Percentiles rank a stretch among this genome's conserved stretches.
These are phyloP conservation scores for Inga laurina DNA, from an alignment of 306 rosid genomes.

Conservation along the genomic window DNA sequence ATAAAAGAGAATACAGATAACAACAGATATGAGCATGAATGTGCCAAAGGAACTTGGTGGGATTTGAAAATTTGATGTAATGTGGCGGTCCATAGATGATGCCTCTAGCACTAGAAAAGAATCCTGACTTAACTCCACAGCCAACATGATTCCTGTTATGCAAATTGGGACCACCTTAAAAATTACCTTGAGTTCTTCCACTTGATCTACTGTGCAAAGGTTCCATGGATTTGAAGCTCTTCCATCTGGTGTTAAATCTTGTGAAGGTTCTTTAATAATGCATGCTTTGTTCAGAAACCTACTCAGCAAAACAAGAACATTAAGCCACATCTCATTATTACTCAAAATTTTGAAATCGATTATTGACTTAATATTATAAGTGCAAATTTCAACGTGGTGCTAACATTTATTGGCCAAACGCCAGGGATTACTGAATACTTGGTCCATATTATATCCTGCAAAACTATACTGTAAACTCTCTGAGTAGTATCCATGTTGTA, in stretches of 20 bases:
- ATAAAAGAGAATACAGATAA: background rate
- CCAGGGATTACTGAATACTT: background rate
- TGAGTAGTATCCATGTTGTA: no score
- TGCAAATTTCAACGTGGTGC: background rate
- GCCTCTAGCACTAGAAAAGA: background rate
- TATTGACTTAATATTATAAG: background rate
- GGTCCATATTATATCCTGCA: no score
- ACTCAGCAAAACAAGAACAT: background rate
- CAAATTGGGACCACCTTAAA: background rate
- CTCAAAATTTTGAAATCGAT: background rate
- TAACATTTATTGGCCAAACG: background rate
- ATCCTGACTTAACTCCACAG: background rate
- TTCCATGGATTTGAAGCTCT: background rate
- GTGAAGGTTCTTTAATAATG: background rate
- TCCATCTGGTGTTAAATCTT: background rate
- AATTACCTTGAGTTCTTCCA: background rate
- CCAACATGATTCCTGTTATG: background rate
- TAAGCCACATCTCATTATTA: background rate
- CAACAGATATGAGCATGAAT: background rate
- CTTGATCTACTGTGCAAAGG: background rate
- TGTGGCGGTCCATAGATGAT: background rate
- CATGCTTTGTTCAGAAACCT: background rate
- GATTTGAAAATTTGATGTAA: background rate
- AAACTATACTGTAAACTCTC: no score
- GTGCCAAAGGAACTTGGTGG: background rate